Evolutionary conservation across 257 asterid genomes (phyloP).

Genomic region (Thymus quinquecostatus): DNA sequence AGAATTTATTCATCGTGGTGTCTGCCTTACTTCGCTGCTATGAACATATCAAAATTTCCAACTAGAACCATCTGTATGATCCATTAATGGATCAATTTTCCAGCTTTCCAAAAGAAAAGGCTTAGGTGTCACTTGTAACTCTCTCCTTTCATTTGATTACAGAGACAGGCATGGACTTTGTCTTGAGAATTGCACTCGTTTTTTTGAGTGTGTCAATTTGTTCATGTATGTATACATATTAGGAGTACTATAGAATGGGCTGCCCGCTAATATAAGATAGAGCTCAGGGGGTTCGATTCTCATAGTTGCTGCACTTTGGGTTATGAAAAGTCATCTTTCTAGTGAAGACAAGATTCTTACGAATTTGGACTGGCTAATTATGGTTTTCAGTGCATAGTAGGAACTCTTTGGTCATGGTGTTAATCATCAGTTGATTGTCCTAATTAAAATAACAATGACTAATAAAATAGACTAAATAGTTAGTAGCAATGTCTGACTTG

Average conservation of each 20-base stretch:
- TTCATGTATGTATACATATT: neutral
- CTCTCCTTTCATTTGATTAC: neutral
- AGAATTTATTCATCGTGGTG: neutral
- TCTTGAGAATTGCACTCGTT: neutral
- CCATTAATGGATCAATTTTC: neutral
- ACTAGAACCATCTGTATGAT: neutral
- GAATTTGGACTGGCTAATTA: slow-evolving; percentile 15
- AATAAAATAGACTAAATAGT: neutral
- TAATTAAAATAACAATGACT: slow-evolving; percentile 1
- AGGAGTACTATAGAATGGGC: neutral
- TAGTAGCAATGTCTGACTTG: neutral
- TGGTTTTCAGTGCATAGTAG: neutral
- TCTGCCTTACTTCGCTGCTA: neutral
- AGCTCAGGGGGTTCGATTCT: neutral
- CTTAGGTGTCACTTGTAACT: neutral
- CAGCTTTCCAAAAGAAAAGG: neutral
- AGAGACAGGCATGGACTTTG: neutral
- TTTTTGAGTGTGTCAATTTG: neutral
- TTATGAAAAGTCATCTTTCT: neutral
- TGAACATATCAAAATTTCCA: neutral
- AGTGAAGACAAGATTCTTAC: neutral
- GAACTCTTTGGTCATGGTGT: neutral
- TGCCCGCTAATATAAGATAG: neutral
- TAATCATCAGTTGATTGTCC: neutral
- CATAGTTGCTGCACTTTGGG: neutral